Evolutionary conservation across 352 stramenopile genomes (phyloP).

Genomic region (Globisporangium sylvaticum): DNA sequence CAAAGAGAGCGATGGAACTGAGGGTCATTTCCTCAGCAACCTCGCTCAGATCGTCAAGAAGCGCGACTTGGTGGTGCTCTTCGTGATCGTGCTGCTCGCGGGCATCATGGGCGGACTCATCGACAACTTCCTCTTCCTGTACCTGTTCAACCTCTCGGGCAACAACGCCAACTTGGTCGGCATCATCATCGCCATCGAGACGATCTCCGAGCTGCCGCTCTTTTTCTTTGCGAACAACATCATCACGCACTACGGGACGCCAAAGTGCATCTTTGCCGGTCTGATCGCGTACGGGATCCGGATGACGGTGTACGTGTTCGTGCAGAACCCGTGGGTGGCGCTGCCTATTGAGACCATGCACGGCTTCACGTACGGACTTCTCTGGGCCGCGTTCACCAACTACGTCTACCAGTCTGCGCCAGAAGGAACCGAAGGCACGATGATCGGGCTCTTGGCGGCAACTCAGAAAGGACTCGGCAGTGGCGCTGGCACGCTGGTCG

Average conservation of each 20-base stretch:
- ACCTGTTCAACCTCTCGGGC: constrained; percentile 66
- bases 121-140: constrained; percentile 68
- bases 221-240: constrained; percentile 77
- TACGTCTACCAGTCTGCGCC: constrained; percentile 69
- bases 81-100: constrained; percentile 59
- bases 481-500: constrained; percentile 54
- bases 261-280: constrained; percentile 45
- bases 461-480: constrained; percentile 67
- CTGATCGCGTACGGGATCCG: constrained; percentile 53
- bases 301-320: constrained; percentile 59
- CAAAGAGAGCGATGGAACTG: constrained; percentile 17
- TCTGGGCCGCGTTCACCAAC: constrained; percentile 76
- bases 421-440: constrained; percentile 59
- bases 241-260: constrained; percentile 53
- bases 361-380: constrained; percentile 62
- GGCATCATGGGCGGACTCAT: constrained; percentile 59
- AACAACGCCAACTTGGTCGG: constrained; percentile 61
- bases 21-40: constrained; percentile 35
- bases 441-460: constrained; percentile 62
- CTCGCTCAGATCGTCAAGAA: constrained; percentile 44
- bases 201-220: constrained; percentile 62
- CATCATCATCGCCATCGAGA: constrained; percentile 65
- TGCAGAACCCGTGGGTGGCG: constrained; percentile 57
- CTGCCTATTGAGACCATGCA: constrained; percentile 66
- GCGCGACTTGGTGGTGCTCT: constrained; percentile 59